Base-by-base conservation (phyloP, 768 basidiomycete genomes). In the Mycena latifolia region DNA sequence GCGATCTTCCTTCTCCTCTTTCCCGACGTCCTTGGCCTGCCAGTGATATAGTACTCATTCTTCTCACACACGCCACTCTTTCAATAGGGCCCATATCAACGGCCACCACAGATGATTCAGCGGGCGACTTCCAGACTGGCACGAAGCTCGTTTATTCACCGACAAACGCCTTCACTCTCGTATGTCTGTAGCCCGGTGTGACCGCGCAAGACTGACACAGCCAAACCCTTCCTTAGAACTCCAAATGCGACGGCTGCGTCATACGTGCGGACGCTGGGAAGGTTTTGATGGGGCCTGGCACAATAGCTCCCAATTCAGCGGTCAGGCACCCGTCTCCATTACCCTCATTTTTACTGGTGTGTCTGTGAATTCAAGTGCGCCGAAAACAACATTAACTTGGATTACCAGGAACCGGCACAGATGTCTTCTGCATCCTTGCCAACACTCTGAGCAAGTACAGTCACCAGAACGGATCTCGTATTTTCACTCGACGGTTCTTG, bases 291-390 rank as follows among this genome's bases (percentile, higher is more conserved):
- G 47, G 9, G 45, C 67, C 4, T 68, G 67, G 67, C 67, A 68
- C 41, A 62, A 68, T 53, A 60, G 51, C 20, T 59, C 67, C 5
- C 67, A 68, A 20, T 27, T 64, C 11, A 10, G 17, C 20, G 67
- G 51, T 5, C 39, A n/a, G 9, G 5, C 46, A 4, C 22, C 52
- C 10, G 57, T 33, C 14, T 58, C 56, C n/a, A 53, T 68, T 8
- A 68, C 56, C 46, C 54, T 68, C 39, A 60, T 62, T 12, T 68
- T 68, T 33, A 60, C 52, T 15, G 67, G 67, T 68, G 52, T 47
- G 62, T 50, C 18, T 37, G 15, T 18, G 11, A n/a, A 25, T 12
- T 5, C 6, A 2, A 6, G 9, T 29, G 6, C 37, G 9, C 5
- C 12, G 12, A 43, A n/a, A 5, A 43, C 20, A 39, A 9, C 37